Evolutionary conservation across 108 stramenopile genomes (phyloP).

Genomic region (Pseudonitzschia delicatissima): DNA sequence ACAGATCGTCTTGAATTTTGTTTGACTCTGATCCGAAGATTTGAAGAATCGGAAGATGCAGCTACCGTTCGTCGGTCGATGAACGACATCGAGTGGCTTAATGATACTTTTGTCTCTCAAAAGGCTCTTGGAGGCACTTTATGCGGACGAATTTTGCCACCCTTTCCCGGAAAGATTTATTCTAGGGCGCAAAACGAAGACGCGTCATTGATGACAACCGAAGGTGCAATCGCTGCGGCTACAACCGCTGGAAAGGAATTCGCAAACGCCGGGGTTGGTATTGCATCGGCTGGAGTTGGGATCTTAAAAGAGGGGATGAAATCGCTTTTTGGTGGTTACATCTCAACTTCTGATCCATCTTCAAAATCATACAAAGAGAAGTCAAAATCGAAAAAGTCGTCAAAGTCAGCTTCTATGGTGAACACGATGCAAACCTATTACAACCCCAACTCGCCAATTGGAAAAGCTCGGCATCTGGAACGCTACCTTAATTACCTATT

Average conservation of each 20-base stretch:
- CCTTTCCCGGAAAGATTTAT: slow-evolving; percentile 43
- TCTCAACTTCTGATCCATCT: slow-evolving; percentile 2
- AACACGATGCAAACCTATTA: slow-evolving; percentile 45
- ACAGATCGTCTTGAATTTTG: slow-evolving; percentile 43
- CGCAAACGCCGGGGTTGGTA: slow-evolving; percentile 13
- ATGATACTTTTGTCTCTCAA: slow-evolving; percentile 71
- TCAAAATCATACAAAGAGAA: background rate
- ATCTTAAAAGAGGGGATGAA: slow-evolving; percentile 62
- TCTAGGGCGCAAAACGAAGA: slow-evolving; percentile 15
- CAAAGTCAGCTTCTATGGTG: background rate
- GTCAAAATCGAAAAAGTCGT: background rate
- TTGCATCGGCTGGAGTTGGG: slow-evolving; percentile 58
- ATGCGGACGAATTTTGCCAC: slow-evolving; percentile 82
- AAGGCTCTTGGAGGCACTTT: slow-evolving; percentile 76
- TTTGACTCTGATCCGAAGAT: slow-evolving; percentile 33
- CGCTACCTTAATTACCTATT: slow-evolving; percentile 82
- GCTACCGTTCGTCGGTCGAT: slow-evolving; percentile 72
- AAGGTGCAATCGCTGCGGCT: slow-evolving; percentile 42
- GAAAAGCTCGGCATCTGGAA: slow-evolving; percentile 53
- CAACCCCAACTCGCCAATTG: slow-evolving; percentile 50
- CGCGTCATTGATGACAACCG: slow-evolving; percentile 38
- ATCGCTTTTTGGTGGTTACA: slow-evolving; percentile 58
- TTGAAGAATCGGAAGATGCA: background rate
- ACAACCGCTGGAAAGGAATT: slow-evolving; percentile 47
- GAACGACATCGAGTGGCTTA: slow-evolving; percentile 79